phyloP scores from a whole-genome alignment of 192 early-diverging fungal genomes.

The Powellomyces hirtus region DNA sequence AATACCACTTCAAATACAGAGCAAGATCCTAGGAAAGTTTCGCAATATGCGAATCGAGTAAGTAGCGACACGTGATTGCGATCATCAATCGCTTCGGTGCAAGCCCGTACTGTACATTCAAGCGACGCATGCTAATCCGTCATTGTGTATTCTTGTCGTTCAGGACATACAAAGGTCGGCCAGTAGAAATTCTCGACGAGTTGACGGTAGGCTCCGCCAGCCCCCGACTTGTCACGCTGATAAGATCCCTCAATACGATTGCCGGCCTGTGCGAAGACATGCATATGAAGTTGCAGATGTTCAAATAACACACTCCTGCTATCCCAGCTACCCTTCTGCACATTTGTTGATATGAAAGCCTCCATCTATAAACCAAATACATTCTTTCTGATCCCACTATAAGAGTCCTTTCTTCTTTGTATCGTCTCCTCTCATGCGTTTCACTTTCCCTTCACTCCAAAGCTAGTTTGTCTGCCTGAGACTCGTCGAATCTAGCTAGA shows the following conservation, averaged over 20 bases:
- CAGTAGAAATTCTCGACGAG: conserved; percentile 33
- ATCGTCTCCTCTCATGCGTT: too few relatives aligned
- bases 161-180: conserved; percentile 34
- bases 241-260: conserved; percentile 9
- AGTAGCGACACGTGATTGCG: not conserved
- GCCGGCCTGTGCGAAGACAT: conserved; percentile 23
- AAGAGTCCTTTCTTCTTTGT: too few relatives aligned
- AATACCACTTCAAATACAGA: conserved; percentile 42
- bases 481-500: too few relatives aligned
- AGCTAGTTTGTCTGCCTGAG: too few relatives aligned
- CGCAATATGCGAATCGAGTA: conserved; percentile 39
- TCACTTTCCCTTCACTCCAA: too few relatives aligned
- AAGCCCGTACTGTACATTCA: not conserved
- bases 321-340: too few relatives aligned
- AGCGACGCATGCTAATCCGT: too few relatives aligned
- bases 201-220: conserved; percentile 22
- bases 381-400: too few relatives aligned
- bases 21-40: conserved; percentile 39
- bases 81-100: not conserved
- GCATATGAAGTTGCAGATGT: conserved; percentile 13
- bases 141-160: not conserved
- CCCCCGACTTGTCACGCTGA: conserved; percentile 17
- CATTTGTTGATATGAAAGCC: too few relatives aligned
- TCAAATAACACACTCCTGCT: conserved; percentile 5
- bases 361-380: too few relatives aligned